Evolutionary conservation across 2,329 filamentous ascomycete species (phyloP).

Genomic region (Aureobasidium sp.): DNA sequence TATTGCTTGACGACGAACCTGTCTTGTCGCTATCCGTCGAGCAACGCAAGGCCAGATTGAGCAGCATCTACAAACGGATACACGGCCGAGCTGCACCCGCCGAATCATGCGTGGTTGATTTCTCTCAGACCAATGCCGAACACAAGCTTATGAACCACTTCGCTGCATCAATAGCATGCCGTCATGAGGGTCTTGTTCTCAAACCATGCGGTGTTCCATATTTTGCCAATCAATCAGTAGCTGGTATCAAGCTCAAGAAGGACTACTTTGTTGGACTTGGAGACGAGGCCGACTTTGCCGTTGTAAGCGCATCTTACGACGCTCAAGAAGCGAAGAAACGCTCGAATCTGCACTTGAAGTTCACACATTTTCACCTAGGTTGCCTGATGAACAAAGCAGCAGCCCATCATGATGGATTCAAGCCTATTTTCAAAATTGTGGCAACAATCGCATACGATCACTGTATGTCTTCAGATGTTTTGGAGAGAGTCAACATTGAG

Average conservation of each 20-base stretch:
- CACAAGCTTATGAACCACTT: slow-evolving; percentile 57
- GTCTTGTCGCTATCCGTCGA: slow-evolving; percentile 50
- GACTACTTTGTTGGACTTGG: slow-evolving; percentile 74
- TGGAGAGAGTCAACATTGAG: slow-evolving; percentile 38
- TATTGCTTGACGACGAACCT: slow-evolving; percentile 50
- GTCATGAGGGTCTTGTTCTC: slow-evolving; percentile 72
- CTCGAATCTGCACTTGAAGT: slow-evolving; percentile 37
- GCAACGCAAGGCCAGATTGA: slow-evolving; percentile 54
- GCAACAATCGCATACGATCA: slow-evolving; percentile 44
- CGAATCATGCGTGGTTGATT: slow-evolving; percentile 61
- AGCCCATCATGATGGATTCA: slow-evolving; percentile 44
- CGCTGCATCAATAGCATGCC: slow-evolving; percentile 55
- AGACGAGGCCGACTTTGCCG: slow-evolving; percentile 75
- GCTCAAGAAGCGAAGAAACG: slow-evolving; percentile 53
- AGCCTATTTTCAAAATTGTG: slow-evolving; percentile 59
- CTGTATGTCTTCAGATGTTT: slow-evolving; percentile 40
- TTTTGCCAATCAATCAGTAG: slow-evolving; percentile 41
- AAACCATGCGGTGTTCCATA: slow-evolving; percentile 73
- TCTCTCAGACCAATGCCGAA: slow-evolving; percentile 47
- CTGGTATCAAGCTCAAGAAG: slow-evolving; percentile 75
- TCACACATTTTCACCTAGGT: slow-evolving; percentile 75
- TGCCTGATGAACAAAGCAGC: slow-evolving; percentile 64
- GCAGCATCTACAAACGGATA: slow-evolving; percentile 47
- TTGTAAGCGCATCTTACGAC: slow-evolving; percentile 69
- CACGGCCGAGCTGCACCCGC: slow-evolving; percentile 61